Conservation (phyloP, 2,329 filamentous ascomycete species). For the Talaromyces albobiverticillius region DNA sequence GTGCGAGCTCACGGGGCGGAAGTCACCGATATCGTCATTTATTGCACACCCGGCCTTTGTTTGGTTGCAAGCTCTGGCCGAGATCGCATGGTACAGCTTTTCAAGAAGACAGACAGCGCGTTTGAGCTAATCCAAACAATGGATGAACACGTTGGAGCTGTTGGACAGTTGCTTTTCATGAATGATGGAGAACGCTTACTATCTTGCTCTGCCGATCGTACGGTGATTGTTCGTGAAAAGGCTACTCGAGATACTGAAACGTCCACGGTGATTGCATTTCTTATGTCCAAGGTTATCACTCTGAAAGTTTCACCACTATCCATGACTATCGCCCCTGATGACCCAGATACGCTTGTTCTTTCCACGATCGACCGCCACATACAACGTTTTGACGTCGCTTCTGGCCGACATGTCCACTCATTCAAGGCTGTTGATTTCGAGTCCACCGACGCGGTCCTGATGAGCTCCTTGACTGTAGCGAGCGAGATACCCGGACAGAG, state of each 20-base stretch:
- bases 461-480: constrained; percentile 70
- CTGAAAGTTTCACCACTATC: constrained; percentile 85
- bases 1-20: constrained; percentile 85
- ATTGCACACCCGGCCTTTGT: constrained; percentile 58
- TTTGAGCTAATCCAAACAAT: constrained; percentile 87
- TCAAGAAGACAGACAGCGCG: constrained; percentile 56
- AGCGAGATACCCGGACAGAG: constrained; percentile 54
- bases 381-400: constrained; percentile 59
- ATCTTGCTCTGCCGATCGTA: constrained; percentile 85
- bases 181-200: constrained; percentile 69
- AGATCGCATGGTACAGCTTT: constrained; percentile 93
- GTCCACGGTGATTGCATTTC: constrained; percentile 66
- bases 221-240: constrained; percentile 76
- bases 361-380: constrained; percentile 63
- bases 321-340: constrained; percentile 68
- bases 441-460: constrained; percentile 73
- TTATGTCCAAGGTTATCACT: constrained; percentile 73
- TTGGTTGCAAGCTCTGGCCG: constrained; percentile 80
- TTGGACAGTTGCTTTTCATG: constrained; percentile 73
- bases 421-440: constrained; percentile 85
- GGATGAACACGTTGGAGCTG: constrained; percentile 84
- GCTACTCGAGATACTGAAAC: constrained; percentile 61
- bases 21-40: constrained; percentile 75
- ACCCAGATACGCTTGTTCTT: constrained; percentile 53
- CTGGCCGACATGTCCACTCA: constrained; percentile 65